Conservation (phyloP, 441 rosid genomes). For the Pelargonium fulgidum region DNA sequence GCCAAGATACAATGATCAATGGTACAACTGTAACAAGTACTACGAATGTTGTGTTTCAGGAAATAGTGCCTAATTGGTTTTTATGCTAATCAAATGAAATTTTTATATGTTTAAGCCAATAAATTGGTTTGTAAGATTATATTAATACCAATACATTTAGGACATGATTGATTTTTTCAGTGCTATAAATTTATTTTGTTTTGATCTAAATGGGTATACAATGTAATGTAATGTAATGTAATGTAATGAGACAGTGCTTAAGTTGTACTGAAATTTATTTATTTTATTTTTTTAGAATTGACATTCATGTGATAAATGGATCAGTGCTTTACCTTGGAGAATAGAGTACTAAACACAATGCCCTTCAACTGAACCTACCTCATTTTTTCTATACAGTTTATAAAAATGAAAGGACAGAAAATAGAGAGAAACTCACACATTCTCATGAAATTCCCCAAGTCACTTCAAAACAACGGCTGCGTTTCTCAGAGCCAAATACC, state of each 20-base stretch:
- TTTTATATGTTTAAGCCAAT: neutral
- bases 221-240: too few species aligned
- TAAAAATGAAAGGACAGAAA: neutral
- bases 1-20: neutral
- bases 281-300: too few species aligned
- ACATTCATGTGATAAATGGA: neutral
- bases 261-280: too few species aligned
- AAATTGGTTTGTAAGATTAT: too few species aligned
- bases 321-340: neutral
- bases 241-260: too few species aligned
- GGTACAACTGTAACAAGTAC: neutral
- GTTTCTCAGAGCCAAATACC: conserved; percentile 74
- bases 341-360: neutral
- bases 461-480: conserved; percentile 80
- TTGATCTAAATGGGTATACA: too few species aligned
- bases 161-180: neutral
- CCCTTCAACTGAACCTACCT: neutral
- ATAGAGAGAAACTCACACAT: neutral
- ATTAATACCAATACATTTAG: neutral
- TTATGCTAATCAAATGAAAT: neutral
- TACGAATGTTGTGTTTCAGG: neutral
- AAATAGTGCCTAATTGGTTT: neutral
- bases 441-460: neutral
- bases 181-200: neutral
- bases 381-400: neutral